Percentiles rank a stretch among this genome's conserved stretches.
These are phyloP conservation scores for Erythrobasidium yunnanense DNA, from an alignment of 768 basidiomycete species.

Conservation along the genomic window DNA sequence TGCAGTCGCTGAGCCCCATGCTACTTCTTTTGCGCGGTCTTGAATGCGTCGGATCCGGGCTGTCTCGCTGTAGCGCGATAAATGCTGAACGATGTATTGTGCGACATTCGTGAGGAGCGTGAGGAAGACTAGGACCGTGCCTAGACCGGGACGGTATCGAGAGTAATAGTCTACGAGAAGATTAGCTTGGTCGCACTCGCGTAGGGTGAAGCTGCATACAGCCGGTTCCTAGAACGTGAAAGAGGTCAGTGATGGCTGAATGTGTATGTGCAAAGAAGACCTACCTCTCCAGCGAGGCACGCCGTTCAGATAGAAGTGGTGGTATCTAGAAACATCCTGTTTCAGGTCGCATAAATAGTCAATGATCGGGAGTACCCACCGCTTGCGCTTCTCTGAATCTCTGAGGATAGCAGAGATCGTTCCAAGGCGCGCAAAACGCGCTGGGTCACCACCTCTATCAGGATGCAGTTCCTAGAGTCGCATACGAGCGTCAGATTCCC, in stretches of 20 bases:
- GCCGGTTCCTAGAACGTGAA: constrained; percentile 32
- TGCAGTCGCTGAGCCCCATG: constrained; percentile 53
- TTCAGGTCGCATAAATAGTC: constrained; percentile 15
- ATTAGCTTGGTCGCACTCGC: too few relatives aligned
- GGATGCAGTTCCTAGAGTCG: constrained; percentile 87
- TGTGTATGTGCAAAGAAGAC: constrained; percentile 26
- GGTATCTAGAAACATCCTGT: constrained; percentile 50
- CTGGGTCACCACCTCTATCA: constrained; percentile 59
- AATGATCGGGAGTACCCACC: constrained; percentile 48
- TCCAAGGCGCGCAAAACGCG: constrained; percentile 83
- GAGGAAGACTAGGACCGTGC: constrained; percentile 68
- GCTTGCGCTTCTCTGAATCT: constrained; percentile 60
- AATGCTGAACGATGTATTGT: constrained; percentile 66
- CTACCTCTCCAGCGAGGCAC: constrained; percentile 82
- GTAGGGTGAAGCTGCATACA: constrained; percentile 25
- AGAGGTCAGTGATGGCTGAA: too few relatives aligned
- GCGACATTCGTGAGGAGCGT: constrained; percentile 62
- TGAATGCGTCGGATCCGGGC: constrained; percentile 51
- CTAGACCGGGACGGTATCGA: constrained; percentile 85
- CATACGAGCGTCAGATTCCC: constrained; percentile 43
- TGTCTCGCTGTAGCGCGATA: constrained; percentile 67
- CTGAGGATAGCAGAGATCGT: constrained; percentile 72
- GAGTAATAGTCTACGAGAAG: constrained; percentile 79
- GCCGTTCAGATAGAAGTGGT: constrained; percentile 87
- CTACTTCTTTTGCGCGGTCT: constrained; percentile 55